phyloP scores from a whole-genome alignment of 352 stramenopile species.

The Plasmopara muralis region DNA sequence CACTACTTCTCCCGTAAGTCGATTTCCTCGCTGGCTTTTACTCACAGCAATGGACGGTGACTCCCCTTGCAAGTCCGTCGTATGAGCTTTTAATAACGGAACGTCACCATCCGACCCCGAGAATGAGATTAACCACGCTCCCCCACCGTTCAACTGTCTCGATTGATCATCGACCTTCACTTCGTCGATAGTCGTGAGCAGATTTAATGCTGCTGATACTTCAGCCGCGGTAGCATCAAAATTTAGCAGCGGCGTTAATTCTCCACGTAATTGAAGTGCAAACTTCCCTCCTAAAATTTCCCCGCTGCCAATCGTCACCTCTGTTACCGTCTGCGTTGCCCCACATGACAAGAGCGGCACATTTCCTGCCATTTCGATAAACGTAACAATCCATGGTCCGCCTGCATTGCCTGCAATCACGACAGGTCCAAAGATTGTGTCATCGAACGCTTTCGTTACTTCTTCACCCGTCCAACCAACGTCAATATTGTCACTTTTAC shows the following conservation, averaged over 20 bases:
- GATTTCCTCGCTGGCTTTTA: slow-evolving; percentile 27
- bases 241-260: slow-evolving; percentile 24
- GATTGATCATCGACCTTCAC: slow-evolving; percentile 21
- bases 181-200: slow-evolving; percentile 12
- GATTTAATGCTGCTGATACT: slow-evolving; percentile 30
- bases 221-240: slow-evolving; percentile 21
- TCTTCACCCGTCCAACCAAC: slow-evolving; percentile 21
- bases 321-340: slow-evolving; percentile 30
- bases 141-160: slow-evolving; percentile 24
- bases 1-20: slow-evolving; percentile 22
- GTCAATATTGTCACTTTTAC: slow-evolving; percentile 14
- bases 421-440: slow-evolving; percentile 24
- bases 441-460: slow-evolving; percentile 24
- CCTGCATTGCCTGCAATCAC: slow-evolving; percentile 10
- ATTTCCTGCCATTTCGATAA: slow-evolving; percentile 38
- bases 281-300: slow-evolving; percentile 29
- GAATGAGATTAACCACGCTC: slow-evolving; percentile 45
- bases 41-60: slow-evolving; percentile 9
- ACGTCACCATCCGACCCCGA: slow-evolving; percentile 24
- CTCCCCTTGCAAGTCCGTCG: slow-evolving; percentile 20
- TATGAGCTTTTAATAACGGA: slow-evolving; percentile 17
- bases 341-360: slow-evolving; percentile 34
- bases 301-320: slow-evolving; percentile 31
- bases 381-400: slow-evolving; percentile 35
- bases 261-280: slow-evolving; percentile 18